Conservation (phyloP, 306 rosid genomes). For the Hippophae rhamnoides region DNA sequence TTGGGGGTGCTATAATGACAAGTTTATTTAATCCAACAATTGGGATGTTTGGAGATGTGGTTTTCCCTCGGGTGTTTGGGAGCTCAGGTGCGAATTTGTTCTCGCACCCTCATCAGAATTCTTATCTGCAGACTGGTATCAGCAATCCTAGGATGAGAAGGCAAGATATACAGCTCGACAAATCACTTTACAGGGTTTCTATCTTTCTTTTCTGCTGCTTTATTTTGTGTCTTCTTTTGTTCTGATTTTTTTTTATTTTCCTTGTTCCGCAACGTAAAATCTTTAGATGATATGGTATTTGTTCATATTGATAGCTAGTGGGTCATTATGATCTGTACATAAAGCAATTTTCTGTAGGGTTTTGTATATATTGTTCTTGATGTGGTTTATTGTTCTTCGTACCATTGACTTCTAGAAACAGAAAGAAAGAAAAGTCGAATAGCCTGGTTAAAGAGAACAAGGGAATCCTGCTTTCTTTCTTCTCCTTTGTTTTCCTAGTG, state of each 20-base stretch:
- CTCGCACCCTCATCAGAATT: slow-evolving; percentile 23
- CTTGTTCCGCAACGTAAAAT: no score
- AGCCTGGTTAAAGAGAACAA: no score
- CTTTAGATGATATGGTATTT: no score
- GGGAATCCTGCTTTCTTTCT: no score
- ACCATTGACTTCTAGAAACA: no score
- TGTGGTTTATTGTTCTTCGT: no score
- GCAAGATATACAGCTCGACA: slow-evolving; percentile 75
- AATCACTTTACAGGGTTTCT: slow-evolving; percentile 64
- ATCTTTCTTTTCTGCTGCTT: slow-evolving; percentile 68
- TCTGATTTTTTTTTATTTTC: slow-evolving; percentile 27
- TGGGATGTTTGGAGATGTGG: slow-evolving; percentile 67
- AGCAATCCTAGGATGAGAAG: slow-evolving; percentile 64
- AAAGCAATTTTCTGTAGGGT: no score
- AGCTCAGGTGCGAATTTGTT: slow-evolving; percentile 37
- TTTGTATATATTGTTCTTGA: no score
- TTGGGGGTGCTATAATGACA: slow-evolving; percentile 44
- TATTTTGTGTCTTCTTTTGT: slow-evolving; percentile 71
- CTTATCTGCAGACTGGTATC: slow-evolving; percentile 29
- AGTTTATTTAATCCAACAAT: slow-evolving; percentile 54
- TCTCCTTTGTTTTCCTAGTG: no score
- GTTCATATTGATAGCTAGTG: no score
- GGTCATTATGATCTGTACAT: no score
- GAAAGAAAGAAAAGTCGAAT: no score
- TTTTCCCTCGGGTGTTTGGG: slow-evolving; percentile 62